phyloP scores from a whole-genome alignment of 1,139 yeast genomes.

The Sugiyamaella paludigena region DNA sequence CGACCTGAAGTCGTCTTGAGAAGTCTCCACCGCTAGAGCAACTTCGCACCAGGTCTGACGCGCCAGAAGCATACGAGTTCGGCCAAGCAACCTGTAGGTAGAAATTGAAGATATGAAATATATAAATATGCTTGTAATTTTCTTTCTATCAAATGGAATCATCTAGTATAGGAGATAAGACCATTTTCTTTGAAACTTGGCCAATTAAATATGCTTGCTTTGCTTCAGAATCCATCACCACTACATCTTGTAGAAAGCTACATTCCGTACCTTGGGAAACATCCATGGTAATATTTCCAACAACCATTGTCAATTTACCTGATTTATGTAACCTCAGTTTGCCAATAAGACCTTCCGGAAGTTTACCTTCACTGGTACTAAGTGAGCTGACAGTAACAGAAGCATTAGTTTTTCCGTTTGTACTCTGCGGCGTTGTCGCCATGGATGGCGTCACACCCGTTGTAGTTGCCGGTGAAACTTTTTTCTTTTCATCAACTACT shows the following conservation, averaged over 20 bases:
- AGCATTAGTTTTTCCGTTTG: constrained; percentile 1
- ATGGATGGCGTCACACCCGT: constrained; percentile 12
- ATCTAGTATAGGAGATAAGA: constrained; percentile 48
- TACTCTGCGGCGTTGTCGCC: constrained; percentile 13
- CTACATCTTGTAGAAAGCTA: constrained; percentile 72
- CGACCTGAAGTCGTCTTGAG: no score
- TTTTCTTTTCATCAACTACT: constrained; percentile 20
- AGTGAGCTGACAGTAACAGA: constrained; percentile 7
- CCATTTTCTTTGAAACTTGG: constrained; percentile 54
- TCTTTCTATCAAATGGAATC: neutral
- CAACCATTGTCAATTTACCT: constrained; percentile 69
- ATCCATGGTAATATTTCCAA: constrained; percentile 70
- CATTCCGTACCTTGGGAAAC: constrained; percentile 71
- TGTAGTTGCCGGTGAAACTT: constrained; percentile 20
- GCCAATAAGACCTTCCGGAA: constrained; percentile 62
- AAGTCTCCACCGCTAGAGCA: no score
- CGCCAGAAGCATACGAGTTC: constrained; percentile 1
- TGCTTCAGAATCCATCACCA: constrained; percentile 53
- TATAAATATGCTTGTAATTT: neutral
- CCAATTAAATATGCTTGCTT: constrained; percentile 59
- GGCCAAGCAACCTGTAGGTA: no score
- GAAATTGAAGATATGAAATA: neutral
- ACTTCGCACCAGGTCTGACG: no score
- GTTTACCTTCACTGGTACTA: constrained; percentile 19
- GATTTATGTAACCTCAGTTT: constrained; percentile 72